phyloP scores from a whole-genome alignment of 192 early-diverging fungal species.

The Jimgerdemannia lactiflua region DNA sequence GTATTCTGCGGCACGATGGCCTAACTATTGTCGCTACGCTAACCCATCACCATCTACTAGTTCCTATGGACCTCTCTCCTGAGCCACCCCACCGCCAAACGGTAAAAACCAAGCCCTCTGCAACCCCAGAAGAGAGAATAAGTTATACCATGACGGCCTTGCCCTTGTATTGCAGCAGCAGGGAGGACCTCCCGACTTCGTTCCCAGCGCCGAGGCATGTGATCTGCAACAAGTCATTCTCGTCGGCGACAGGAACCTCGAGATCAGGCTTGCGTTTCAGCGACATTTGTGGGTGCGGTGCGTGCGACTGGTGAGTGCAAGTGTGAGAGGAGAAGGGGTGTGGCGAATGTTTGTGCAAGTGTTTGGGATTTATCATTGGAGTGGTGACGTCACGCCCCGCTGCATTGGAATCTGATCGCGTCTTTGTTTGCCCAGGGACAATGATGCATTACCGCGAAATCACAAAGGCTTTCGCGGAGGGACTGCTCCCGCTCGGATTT shows the following conservation, averaged over 20 bases:
- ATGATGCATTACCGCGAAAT: not conserved
- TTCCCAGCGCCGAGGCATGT: constrained; percentile 96
- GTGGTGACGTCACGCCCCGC: not conserved
- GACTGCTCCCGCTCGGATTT: not conserved
- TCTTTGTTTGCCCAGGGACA: too few species aligned
- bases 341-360: not conserved
- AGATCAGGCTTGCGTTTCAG: constrained; percentile 34
- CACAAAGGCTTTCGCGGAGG: not conserved
- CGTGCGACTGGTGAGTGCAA: too few species aligned
- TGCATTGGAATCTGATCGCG: too few species aligned
- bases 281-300: not conserved
- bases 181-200: constrained; percentile 94
- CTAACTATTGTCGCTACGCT: not conserved
- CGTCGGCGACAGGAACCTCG: constrained; percentile 60
- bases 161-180: constrained; percentile 91
- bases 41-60: not conserved
- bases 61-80: not conserved
- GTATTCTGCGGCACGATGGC: not conserved
- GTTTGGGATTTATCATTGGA: too few species aligned
- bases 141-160: constrained; percentile 86
- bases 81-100: not conserved
- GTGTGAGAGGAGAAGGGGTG: too few species aligned
- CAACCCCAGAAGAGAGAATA: constrained; percentile 9
- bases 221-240: constrained; percentile 82
- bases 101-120: constrained; percentile 1